Evolutionary conservation across 2,329 filamentous ascomycete genomes (phyloP).

Genomic region (Aschersonia sp.): DNA sequence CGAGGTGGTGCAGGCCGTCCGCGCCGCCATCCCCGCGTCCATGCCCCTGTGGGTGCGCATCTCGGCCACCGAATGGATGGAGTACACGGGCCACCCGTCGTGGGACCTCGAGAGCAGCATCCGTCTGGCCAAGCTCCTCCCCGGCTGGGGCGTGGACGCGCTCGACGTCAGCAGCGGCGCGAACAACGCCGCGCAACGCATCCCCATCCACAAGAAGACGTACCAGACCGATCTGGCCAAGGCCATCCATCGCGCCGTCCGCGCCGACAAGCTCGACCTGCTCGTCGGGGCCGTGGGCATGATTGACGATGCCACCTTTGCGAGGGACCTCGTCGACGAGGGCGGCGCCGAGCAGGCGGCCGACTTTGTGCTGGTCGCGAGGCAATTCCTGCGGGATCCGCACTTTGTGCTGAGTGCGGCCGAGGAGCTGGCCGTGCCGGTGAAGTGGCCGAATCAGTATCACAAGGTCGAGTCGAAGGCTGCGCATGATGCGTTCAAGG

Average conservation of each 20-base stretch:
- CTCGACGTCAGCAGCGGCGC: slow-evolving; percentile 73
- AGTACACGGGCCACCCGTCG: slow-evolving; percentile 26
- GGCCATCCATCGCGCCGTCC: slow-evolving; percentile 53
- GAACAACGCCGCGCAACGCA: slow-evolving; percentile 46
- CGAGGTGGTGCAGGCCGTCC: slow-evolving; percentile 36
- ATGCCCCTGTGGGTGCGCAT: slow-evolving; percentile 46
- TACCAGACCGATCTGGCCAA: slow-evolving; percentile 67
- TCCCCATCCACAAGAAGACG: slow-evolving; percentile 41
- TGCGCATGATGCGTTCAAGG: slow-evolving; percentile 2
- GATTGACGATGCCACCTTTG: slow-evolving; percentile 56
- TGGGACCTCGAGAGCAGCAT: slow-evolving; percentile 62
- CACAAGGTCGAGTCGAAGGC: slow-evolving; percentile 17
- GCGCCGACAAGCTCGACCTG: slow-evolving; percentile 32
- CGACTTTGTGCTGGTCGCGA: slow-evolving; percentile 60
- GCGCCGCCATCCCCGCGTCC: slow-evolving; percentile 33
- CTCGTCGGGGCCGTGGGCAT: slow-evolving; percentile 62
- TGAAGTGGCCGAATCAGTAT: slow-evolving; percentile 61
- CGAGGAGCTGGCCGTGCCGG: slow-evolving; percentile 54
- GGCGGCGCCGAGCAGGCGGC: slow-evolving; percentile 20
- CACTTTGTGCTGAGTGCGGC: slow-evolving; percentile 63
- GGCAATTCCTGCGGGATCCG: slow-evolving; percentile 72
- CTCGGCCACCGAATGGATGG: slow-evolving; percentile 50
- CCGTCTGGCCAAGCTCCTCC: slow-evolving; percentile 53
- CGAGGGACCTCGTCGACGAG: slow-evolving; percentile 41
- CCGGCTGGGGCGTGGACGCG: slow-evolving; percentile 62